These are phyloP conservation scores for Macrophomina tecta DNA, from an alignment of 2,329 filamentous ascomycete genomes.

Conservation along the genomic window DNA sequence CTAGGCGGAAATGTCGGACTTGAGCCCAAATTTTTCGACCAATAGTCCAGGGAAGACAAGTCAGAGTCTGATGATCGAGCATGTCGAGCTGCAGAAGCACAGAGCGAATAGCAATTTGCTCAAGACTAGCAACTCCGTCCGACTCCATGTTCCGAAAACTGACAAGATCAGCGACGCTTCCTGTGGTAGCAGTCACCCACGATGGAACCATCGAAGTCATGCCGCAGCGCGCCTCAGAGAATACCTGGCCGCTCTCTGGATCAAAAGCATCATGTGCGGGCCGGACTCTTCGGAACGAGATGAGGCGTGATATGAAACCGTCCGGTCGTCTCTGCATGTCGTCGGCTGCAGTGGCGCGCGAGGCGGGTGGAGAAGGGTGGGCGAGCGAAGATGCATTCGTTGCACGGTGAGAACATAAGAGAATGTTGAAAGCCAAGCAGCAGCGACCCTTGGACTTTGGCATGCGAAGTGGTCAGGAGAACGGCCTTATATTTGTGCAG, in stretches of 20 bases:
- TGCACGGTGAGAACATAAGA: not conserved
- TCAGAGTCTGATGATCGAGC: constrained; percentile 1
- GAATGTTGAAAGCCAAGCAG: not conserved
- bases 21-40: constrained; percentile 8
- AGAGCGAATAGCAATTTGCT: constrained; percentile 20
- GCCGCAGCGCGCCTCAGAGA: constrained; percentile 11
- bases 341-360: not conserved
- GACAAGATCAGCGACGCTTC: constrained; percentile 17
- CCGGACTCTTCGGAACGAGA: constrained; percentile 9
- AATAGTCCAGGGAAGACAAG: constrained; percentile 20
- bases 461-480: not conserved
- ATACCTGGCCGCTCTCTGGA: constrained; percentile 11
- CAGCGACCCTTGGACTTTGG: not conserved
- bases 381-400: constrained; percentile 9
- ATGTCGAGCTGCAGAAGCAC: constrained; percentile 19
- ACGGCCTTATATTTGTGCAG: constrained; percentile 1
- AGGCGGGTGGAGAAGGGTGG: not conserved
- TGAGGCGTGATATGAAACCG: not conserved
- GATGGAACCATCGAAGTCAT: constrained; percentile 16
- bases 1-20: not conserved
- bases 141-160: constrained; percentile 7
- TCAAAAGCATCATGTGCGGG: constrained; percentile 1
- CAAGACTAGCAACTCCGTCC: not conserved
- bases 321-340: constrained; percentile 2
- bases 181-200: constrained; percentile 17